Percentiles rank a stretch among this genome's conserved stretches.
These are phyloP conservation scores for Astrothelium subdiscretum DNA, from an alignment of 495 filamentous ascomycete genomes.

Conservation along the genomic window DNA sequence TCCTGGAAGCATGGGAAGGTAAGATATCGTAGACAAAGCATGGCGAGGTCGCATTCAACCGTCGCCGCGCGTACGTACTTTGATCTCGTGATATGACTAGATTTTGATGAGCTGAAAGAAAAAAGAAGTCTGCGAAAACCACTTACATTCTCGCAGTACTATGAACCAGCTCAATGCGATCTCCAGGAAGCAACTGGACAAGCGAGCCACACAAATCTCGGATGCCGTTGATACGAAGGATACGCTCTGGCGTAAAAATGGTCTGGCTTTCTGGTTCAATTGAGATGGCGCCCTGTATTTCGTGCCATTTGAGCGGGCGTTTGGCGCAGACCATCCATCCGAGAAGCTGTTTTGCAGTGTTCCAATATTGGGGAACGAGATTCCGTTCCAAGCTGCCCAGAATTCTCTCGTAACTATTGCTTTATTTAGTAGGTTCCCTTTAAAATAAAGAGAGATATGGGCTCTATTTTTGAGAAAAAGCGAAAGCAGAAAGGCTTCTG, in stretches of 20 bases:
- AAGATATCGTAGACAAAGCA: constrained; percentile 30
- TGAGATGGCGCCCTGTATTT: constrained; percentile 33
- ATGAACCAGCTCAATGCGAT: constrained; percentile 33
- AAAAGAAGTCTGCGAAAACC: background rate
- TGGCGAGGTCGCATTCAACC: constrained; percentile 28
- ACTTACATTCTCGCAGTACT: constrained; percentile 33
- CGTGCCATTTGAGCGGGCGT: constrained; percentile 35
- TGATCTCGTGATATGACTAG: constrained; percentile 15
- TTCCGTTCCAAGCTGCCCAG: constrained; percentile 24
- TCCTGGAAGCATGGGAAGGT: constrained; percentile 23
- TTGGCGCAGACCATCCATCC: constrained; percentile 35
- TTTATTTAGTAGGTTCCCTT: background rate
- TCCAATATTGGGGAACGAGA: constrained; percentile 14
- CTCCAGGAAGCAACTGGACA: constrained; percentile 26
- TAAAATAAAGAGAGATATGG: background rate
- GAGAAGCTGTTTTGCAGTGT: constrained; percentile 27
- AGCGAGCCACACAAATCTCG: constrained; percentile 36
- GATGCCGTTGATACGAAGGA: constrained; percentile 24
- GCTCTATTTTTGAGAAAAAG: no score
- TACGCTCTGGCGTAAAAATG: constrained; percentile 5
- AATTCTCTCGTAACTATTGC: constrained; percentile 31
- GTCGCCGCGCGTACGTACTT: constrained; percentile 19
- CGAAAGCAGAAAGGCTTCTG: background rate
- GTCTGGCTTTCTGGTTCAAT: constrained; percentile 9
- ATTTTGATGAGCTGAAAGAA: constrained; percentile 3